phyloP scores from a whole-genome alignment of 768 basidiomycete genomes.

The Pisolithus microcarpus region DNA sequence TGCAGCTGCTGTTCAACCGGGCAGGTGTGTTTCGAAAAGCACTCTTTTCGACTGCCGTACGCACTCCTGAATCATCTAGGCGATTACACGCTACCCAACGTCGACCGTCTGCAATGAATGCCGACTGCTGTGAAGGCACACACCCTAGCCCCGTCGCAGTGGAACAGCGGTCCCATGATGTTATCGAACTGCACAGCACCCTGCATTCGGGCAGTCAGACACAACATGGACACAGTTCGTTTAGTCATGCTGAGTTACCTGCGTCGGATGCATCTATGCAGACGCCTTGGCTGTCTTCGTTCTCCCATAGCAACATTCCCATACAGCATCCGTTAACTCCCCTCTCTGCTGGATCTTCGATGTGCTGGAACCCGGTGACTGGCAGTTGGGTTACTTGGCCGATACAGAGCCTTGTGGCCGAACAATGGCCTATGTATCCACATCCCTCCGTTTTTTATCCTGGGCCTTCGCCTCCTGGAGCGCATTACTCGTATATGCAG shows the following conservation, averaged over 20 bases:
- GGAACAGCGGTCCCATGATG: slow-evolving; percentile 16
- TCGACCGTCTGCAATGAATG: slow-evolving; percentile 16
- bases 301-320: slow-evolving; percentile 14
- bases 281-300: slow-evolving; percentile 21
- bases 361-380: slow-evolving; percentile 26
- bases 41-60: slow-evolving; percentile 34
- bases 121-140: slow-evolving; percentile 15
- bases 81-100: slow-evolving; percentile 15
- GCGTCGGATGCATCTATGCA: slow-evolving; percentile 16
- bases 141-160: slow-evolving; percentile 16
- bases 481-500: slow-evolving; percentile 24
- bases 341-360: slow-evolving; percentile 21
- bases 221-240: slow-evolving; percentile 19
- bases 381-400: slow-evolving; percentile 26
- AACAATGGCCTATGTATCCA: slow-evolving; percentile 26
- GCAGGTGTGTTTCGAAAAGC: slow-evolving; percentile 31
- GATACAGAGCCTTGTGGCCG: slow-evolving; percentile 17
- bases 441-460: slow-evolving; percentile 22
- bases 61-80: slow-evolving; percentile 20
- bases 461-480: slow-evolving; percentile 13
- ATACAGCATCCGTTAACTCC: slow-evolving; percentile 24
- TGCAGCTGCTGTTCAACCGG: slow-evolving; percentile 17
- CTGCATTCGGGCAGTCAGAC: slow-evolving; percentile 19
- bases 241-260: slow-evolving; percentile 20
- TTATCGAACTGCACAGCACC: slow-evolving; percentile 19